Evolutionary conservation across 345 rosid species (phyloP), one percentile per base, ranked within the genome.

Genomic region (Boechera stricta): DNA sequence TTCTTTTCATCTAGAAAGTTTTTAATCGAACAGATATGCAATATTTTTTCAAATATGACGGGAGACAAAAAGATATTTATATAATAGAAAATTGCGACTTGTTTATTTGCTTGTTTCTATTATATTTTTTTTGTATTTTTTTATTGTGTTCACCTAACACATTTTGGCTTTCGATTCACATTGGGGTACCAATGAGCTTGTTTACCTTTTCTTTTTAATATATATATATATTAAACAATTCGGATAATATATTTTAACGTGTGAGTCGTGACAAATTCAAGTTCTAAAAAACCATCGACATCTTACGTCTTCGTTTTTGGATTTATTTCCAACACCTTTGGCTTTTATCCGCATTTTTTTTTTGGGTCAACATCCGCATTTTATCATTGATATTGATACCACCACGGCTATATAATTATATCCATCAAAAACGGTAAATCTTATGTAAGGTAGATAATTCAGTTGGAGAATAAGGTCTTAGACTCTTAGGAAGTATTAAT

Each of bases 101-200:
- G 61, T 63, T 70, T 63, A 35, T 56, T 64, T 64, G 38, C n/a
- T 71, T 57, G 45, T 64, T 21, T 32, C 65, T 39, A 32, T 36
- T 53, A 6, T 8, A 53, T 18, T 24, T 53, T 3, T 69, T 56
- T 57, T 63, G 32, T 21, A 35, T 48, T 44, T 12, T 29, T 65
- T 48, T 65, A 57, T 56, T 71, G 35, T 16, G 68, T 52, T 76
- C 77, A 77, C 81, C 81, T 71, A 77, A 77, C 81, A 77, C 81
- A 71, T 49, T 39, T 72, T 48, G 38, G 55, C 9, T 56, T 44
- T 65, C 73, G 66, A 4, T 77, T 77, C 81, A 77, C 73, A 77
- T 72, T 65, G 58, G 62, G n/a, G 55, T 21, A 65, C 77, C 81
- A 72, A 65, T 65, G 63, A 65, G 62, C 56, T 72, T 60, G 15